Percentiles rank a stretch among this genome's conserved stretches.
These are phyloP conservation scores for Daldinia loculata DNA, from an alignment of 495 filamentous ascomycete species.

Conservation along the genomic window DNA sequence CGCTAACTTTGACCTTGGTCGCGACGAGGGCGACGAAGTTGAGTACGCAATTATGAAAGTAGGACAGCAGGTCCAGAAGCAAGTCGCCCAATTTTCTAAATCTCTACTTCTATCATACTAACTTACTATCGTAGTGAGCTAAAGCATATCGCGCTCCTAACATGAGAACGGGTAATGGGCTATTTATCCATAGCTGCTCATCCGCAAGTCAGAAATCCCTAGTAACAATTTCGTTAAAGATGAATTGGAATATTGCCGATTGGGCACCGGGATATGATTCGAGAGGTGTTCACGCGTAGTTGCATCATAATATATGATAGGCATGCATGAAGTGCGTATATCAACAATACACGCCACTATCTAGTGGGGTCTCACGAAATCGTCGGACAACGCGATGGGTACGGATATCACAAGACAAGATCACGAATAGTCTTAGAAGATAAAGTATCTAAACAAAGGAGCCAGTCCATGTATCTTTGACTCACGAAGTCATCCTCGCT, in stretches of 20 bases:
- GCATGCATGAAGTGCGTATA: background rate
- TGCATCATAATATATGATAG: background rate
- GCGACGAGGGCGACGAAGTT: slow-evolving; percentile 56
- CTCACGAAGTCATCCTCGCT: background rate
- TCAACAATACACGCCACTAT: background rate
- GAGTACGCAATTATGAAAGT: slow-evolving; percentile 57
- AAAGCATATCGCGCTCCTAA: slow-evolving; percentile 39
- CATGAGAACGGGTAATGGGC: background rate
- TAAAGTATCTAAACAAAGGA: slow-evolving; percentile 28
- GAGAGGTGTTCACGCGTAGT: background rate
- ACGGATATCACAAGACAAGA: background rate
- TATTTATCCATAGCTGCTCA: background rate
- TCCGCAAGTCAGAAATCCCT: background rate
- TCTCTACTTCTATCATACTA: background rate
- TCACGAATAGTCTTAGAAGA: background rate
- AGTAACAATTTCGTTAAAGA: background rate
- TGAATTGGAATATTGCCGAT: background rate
- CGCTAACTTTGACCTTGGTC: slow-evolving; percentile 53
- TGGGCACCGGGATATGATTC: background rate
- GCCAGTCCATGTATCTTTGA: slow-evolving; percentile 37
- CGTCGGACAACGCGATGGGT: background rate
- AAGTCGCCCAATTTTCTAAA: slow-evolving; percentile 25
- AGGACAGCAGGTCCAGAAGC: slow-evolving; percentile 59
- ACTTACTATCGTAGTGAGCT: slow-evolving; percentile 30
- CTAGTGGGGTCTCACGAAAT: background rate